Percentiles rank a stretch among this genome's conserved stretches.
These are phyloP conservation scores for Lachancea sp. DNA, from an alignment of 805 yeast genomes.

Conservation along the genomic window DNA sequence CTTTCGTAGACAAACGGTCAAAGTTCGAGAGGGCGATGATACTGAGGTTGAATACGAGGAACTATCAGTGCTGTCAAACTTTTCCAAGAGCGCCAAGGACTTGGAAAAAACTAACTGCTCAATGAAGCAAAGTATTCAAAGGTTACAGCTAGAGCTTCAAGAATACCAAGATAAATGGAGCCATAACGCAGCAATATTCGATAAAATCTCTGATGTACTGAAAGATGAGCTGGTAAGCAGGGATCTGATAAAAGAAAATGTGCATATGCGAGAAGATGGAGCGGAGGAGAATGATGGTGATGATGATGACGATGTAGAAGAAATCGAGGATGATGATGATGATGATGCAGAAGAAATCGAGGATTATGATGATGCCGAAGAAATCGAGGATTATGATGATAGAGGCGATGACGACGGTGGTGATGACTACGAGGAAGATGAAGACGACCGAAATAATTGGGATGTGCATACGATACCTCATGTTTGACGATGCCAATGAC, in stretches of 20 bases:
- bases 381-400: not conserved
- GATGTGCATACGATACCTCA: constrained; percentile 1
- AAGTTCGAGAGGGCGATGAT: constrained; percentile 4
- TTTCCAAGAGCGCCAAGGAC: constrained; percentile 25
- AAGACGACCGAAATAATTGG: constrained; percentile 1
- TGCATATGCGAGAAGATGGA: constrained; percentile 13
- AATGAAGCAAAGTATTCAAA: constrained; percentile 23
- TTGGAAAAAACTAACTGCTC: constrained; percentile 20
- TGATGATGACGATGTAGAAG: constrained; percentile 10
- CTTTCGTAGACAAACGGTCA: constrained; percentile 10
- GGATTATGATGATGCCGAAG: constrained; percentile 9
- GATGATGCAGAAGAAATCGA: constrained; percentile 8
- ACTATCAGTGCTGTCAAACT: constrained; percentile 8
- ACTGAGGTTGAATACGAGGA: constrained; percentile 7
- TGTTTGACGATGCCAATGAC: not conserved
- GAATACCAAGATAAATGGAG: constrained; percentile 27
- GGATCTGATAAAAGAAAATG: constrained; percentile 13
- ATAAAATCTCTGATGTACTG: constrained; percentile 22
- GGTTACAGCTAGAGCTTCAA: constrained; percentile 18
- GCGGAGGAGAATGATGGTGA: constrained; percentile 8
- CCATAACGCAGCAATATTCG: constrained; percentile 28
- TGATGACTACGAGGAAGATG: not conserved
- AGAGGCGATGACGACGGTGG: not conserved
- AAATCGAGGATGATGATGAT: constrained; percentile 2
- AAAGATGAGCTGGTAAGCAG: constrained; percentile 25